Base-by-base conservation (phyloP, 2,329 filamentous ascomycete genomes). In the Cladosporium sphaerospermum region DNA sequence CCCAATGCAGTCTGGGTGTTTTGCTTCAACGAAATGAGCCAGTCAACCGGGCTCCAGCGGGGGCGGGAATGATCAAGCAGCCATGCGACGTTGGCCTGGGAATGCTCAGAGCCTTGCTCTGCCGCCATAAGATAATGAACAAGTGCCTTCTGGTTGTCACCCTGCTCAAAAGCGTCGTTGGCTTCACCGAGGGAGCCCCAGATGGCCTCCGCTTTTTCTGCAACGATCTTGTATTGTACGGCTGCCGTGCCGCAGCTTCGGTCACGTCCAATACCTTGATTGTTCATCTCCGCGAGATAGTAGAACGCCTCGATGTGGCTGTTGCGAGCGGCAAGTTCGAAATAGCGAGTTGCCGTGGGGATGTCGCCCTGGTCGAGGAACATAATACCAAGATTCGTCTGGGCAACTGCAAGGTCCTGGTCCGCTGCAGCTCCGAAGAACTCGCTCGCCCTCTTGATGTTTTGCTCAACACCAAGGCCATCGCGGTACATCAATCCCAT, bases 321-420 rank as follows among this genome's bases (percentile, higher is more conserved):
- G 66, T 89, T 89, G 19, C 88, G 78, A 39, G 86, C 86, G 4
- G 91, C 91, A 45, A 92, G 78, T 64, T 96, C 90, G 62, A 96
- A 96, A 68, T 95, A 95, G 60, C 86, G 84, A 55, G 84, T 86
- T 2, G 91, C 91, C 0, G 85, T 84, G 4, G 79, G 74, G n/a
- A 93, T 73, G 61, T 95, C 89, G 14, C 89, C 90, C 67, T 95
- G 89, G 61, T 96, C 90, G 6, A 96, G 79, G 67, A 95, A 93
- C 2, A 96, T 77, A 9, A 84, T 82, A 1, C 90, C 91, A 51
- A 96, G 79, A 56, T 89, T 83, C 9, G 93, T 89, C 68, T 95
- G 87, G 0, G 91, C 85, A 2, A 88, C 81, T 0, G 87, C 81
- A 52, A 86, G 84, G 64, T 95, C 88, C 64, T 92, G 86, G 46